Percentiles rank a stretch among this genome's conserved stretches.
Conservation (phyloP, 345 rosid genomes). For the Acer campestre region DNA sequence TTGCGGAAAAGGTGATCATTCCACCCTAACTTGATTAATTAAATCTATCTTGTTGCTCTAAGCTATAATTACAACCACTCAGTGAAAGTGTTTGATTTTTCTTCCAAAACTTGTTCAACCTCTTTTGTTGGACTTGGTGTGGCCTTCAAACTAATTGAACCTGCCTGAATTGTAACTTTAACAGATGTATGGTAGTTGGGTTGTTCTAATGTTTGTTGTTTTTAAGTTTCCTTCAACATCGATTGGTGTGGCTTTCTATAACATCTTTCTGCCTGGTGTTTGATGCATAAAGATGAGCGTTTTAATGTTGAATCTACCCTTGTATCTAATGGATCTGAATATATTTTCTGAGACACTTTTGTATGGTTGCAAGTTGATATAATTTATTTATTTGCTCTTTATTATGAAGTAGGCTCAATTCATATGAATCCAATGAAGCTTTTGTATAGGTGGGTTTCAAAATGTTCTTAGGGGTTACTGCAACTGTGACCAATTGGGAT, state of each 20-base stretch:
- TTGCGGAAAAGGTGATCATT: not conserved
- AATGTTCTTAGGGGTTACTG: constrained; percentile 89
- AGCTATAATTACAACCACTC: not conserved
- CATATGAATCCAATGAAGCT: constrained; percentile 2
- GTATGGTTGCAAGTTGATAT: constrained; percentile 3
- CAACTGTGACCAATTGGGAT: constrained; percentile 83
- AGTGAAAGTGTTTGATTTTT: not conserved
- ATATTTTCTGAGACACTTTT: not conserved
- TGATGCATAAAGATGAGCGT: not conserved
- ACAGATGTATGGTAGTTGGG: too few relatives aligned
- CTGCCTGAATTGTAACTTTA: too few relatives aligned
- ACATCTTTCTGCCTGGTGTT: not conserved
- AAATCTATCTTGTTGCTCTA: not conserved
- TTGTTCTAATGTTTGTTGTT: too few relatives aligned
- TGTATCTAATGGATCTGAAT: not conserved
- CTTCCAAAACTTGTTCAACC: not conserved
- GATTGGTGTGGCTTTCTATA: constrained; percentile 3
- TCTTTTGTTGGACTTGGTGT: not conserved
- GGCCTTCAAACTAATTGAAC: too few relatives aligned
- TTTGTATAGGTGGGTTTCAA: constrained; percentile 75
- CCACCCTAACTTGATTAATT: not conserved
- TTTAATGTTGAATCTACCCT: not conserved
- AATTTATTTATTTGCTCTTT: not conserved
- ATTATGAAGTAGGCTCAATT: not conserved
- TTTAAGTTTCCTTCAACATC: not conserved